Evolutionary conservation across 2,329 filamentous ascomycete species (phyloP).

Genomic region (Simplicillium sp.): DNA sequence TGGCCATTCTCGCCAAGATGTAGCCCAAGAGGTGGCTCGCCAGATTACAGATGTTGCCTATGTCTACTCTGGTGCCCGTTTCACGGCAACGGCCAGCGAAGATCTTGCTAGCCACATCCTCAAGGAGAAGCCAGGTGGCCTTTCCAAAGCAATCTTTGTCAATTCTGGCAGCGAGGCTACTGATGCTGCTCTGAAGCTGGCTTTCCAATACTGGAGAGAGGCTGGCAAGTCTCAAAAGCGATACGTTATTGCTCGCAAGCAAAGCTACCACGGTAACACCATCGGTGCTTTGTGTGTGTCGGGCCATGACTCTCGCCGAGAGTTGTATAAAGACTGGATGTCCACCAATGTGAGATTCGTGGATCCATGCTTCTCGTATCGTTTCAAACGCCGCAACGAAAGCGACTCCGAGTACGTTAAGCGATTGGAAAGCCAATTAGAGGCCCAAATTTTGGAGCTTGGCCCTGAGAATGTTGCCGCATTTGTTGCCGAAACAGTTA

Average conservation of each 20-base stretch:
- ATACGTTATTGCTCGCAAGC: conserved; percentile 30
- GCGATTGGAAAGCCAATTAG: conserved; percentile 53
- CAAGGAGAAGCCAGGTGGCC: conserved; percentile 2
- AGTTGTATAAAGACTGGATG: conserved; percentile 1
- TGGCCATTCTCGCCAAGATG: background rate
- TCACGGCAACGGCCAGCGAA: conserved; percentile 4
- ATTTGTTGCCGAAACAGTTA: conserved; percentile 63
- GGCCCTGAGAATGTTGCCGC: conserved; percentile 58
- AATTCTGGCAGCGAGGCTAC: conserved; percentile 27
- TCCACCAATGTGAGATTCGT: conserved; percentile 2
- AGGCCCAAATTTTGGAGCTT: conserved; percentile 52
- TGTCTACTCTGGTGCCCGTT: conserved; percentile 7
- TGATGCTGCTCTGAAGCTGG: conserved; percentile 39
- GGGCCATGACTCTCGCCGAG: conserved; percentile 1
- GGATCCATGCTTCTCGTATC: conserved; percentile 2
- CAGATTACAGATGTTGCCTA: conserved; percentile 6
- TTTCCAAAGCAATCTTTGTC: conserved; percentile 8
- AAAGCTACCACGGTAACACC: conserved; percentile 40
- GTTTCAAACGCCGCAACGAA: background rate
- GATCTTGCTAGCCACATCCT: conserved; percentile 4
- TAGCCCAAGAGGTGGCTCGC: conserved; percentile 1
- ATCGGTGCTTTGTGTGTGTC: conserved; percentile 37
- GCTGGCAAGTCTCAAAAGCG: conserved; percentile 22
- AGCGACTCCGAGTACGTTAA: conserved; percentile 39
- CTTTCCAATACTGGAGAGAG: conserved; percentile 37